Percentiles rank a stretch among this genome's conserved stretches.
phyloP scores from a whole-genome alignment of 257 asterid species.

The Solanum chiquidenum region DNA sequence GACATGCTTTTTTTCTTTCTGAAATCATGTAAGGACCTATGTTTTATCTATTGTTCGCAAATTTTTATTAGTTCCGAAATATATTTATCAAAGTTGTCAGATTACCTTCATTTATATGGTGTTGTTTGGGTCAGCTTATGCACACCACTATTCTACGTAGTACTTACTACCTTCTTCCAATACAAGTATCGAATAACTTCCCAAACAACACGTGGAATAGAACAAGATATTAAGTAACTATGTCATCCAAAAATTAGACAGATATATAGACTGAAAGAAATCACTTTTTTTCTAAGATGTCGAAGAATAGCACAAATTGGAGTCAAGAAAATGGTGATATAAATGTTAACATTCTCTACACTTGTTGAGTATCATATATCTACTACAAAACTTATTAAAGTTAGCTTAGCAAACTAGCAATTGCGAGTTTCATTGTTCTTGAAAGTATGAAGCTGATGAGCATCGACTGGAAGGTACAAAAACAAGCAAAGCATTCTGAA shows the following conservation, averaged over 20 bases:
- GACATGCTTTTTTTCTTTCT: not conserved
- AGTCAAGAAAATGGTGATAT: not conserved
- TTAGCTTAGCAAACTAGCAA: not conserved
- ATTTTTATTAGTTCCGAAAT: not conserved
- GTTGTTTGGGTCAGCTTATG: not conserved
- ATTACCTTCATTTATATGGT: too few relatives aligned
- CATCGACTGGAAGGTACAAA: not conserved
- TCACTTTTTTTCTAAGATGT: too few relatives aligned
- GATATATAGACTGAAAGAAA: too few relatives aligned
- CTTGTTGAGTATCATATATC: not conserved
- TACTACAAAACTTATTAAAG: not conserved
- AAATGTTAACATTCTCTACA: not conserved
- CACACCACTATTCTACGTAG: fast-evolving
- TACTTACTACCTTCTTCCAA: not conserved
- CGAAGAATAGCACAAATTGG: not conserved
- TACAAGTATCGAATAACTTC: too few relatives aligned
- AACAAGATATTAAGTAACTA: not conserved
- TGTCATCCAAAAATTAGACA: not conserved
- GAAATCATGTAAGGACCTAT: not conserved
- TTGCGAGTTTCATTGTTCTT: not conserved
- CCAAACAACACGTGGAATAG: not conserved
- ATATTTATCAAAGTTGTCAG: not conserved
- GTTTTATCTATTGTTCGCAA: not conserved
- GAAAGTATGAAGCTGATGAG: not conserved
- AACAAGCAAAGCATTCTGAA: slow-evolving; percentile 7